phyloP scores from a whole-genome alignment of 2,329 filamentous ascomycete species.

The Alternaria rosae region DNA sequence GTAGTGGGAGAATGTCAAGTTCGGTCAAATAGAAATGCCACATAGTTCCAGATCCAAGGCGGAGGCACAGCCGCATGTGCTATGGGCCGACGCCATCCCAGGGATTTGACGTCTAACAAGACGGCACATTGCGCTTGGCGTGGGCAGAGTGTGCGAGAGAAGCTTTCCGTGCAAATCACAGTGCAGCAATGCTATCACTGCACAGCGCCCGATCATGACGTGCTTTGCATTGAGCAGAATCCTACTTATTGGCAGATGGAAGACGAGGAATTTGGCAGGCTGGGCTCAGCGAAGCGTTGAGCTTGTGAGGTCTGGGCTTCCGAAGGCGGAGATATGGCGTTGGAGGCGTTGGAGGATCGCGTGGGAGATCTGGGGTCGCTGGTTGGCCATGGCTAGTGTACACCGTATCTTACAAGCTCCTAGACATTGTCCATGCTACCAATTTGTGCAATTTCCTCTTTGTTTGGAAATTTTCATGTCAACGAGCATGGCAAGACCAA shows the following conservation, averaged over 20 bases:
- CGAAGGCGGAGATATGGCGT: conserved; percentile 22
- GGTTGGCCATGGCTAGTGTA: conserved; percentile 4
- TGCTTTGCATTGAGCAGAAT: conserved; percentile 24
- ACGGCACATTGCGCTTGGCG: conserved; percentile 30
- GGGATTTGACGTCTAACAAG: conserved; percentile 21
- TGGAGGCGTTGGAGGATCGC: conserved; percentile 1
- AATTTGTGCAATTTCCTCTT: not conserved
- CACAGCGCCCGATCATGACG: conserved; percentile 29
- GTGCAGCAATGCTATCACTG: conserved; percentile 11
- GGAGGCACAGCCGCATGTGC: conserved; percentile 25
- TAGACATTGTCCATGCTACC: not conserved
- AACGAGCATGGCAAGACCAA: not conserved
- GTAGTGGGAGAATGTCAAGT: conserved; percentile 11
- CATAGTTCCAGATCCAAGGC: conserved; percentile 28
- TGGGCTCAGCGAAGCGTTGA: conserved; percentile 32
- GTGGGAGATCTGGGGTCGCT: conserved; percentile 6
- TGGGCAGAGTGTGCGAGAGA: conserved; percentile 17
- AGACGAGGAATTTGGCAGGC: conserved; percentile 32
- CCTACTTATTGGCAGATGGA: conserved; percentile 16
- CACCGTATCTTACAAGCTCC: not conserved
- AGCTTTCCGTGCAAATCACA: conserved; percentile 30
- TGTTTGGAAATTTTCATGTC: not conserved
- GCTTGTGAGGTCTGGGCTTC: conserved; percentile 41
- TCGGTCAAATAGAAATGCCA: conserved; percentile 18
- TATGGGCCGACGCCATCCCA: conserved; percentile 21